Base-by-base conservation (phyloP, 2,329 filamentous ascomycete species). In the Magnaporthales sp. region DNA sequence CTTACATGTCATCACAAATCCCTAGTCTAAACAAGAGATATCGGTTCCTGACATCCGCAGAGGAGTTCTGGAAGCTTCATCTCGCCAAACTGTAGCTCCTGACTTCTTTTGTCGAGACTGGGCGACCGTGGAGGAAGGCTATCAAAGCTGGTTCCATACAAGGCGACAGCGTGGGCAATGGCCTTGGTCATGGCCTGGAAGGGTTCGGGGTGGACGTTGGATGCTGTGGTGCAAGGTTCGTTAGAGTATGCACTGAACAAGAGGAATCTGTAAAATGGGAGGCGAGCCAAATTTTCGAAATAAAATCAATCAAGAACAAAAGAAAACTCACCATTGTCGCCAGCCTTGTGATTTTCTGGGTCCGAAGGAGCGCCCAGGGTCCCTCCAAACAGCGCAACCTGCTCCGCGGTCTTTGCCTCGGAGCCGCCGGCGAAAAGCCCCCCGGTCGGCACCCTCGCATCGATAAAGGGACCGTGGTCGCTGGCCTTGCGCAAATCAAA, bases 401-500 rank as follows among this genome's bases (percentile, higher is more conserved):
- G 84, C 56, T 83, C 81, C 32, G 79, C 78, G 0, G 77, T 80
- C 75, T 83, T 85, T 69, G 75, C 72, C 72, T 81, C 84, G 75
- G 86, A 86, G 11, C 74, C 74, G 65, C 79, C 75, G 8, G 89
- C 90, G 71, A 89, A 89, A 67, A 91, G 81, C 15, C 89, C 89
- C 31, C 89, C 89, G 0, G 85, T 83, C 2, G 89, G 86, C 67
- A 91, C 88, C 13, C 86, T 86, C 70, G 84, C 32, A 15, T 84
- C 82, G 69, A 90, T 85, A 77, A 91, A 91, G 3, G 83, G 85
- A 38, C 84, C 87, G 72, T 91, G 91, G 73, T 91, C 89, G 73
- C 85, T 83, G 72, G 91, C 91, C 62, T 84, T 83, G 29, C 86
- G 86, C 31, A 84, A 83, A 0, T 85, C 85, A 68, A 82, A 86